Evolutionary conservation across 116 monocot genomes (phyloP), one percentile per base, ranked within the genome.

Genomic region (Thalassia testudinum): DNA sequence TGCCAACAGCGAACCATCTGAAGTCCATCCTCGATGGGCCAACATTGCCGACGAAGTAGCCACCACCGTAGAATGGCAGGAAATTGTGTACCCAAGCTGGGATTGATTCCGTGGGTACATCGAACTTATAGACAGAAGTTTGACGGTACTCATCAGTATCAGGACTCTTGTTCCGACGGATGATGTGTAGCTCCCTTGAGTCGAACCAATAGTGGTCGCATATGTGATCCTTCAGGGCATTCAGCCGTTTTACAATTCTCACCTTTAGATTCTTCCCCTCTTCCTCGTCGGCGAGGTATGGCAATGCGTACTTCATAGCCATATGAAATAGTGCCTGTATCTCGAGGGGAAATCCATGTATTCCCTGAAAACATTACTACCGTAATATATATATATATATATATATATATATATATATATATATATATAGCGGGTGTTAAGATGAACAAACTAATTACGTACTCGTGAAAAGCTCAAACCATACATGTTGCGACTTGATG

Each of bases 241-340:
- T 52, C 11, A 67, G 44, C 43, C 67, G 67, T 17, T 60, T 67
- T 1, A 42, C 60, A 11, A 67, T 67, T 30, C 60, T 24, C 53
- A 59, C 59, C 16, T 53, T 30, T 20, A 59, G 59, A 30, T 67
- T 59, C 50, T 67, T 67, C 11, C 67, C 67, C 59, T 67, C 67
- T 7, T 49, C 44, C 15, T 67, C 67, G 23, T 51, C 51, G 25
- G 52, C 59, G 14, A 67, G 67, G 43, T 59, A 40, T 16, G 42
- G 6, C 6, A 59, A 20, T 21, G 59, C 67, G 23, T 17, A 53
- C 52, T 52, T 52, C 45, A 67, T 20, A 27, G 67, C 72, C 72
- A 65, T 72, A 47, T 60, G 59, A 49, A 72, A 72, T 20, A 72
- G 58, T 22, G 72, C 64, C 65, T 72, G 72, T 24, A 72, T 72